These are phyloP conservation scores for Arthrobotrys conoides DNA, from an alignment of 2,329 filamentous ascomycete genomes.

Conservation along the genomic window DNA sequence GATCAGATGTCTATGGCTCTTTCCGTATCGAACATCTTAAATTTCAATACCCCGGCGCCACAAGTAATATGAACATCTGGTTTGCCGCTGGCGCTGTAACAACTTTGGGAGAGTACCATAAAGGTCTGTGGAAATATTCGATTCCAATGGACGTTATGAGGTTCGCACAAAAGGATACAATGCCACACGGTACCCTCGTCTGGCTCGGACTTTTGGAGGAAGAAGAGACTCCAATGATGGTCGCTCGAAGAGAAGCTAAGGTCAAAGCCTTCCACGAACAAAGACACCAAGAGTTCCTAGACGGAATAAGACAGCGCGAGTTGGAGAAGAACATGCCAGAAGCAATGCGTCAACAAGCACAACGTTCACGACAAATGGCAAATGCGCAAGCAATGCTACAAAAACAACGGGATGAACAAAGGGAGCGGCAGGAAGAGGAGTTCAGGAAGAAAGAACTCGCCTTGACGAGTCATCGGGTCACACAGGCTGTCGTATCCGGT, in stretches of 20 bases:
- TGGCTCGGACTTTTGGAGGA: constrained; percentile 71
- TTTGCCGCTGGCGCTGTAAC: constrained; percentile 72
- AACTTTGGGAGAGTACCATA: constrained; percentile 72
- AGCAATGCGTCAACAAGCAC: constrained; percentile 68
- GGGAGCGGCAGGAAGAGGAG: constrained; percentile 55
- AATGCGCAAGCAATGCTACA: constrained; percentile 50
- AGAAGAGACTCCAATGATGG: constrained; percentile 71
- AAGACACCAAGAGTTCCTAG: constrained; percentile 67
- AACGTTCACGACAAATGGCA: constrained; percentile 66
- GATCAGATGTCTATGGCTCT: constrained; percentile 67
- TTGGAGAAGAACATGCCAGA: constrained; percentile 69
- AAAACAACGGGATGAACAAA: constrained; percentile 45
- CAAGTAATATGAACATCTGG: constrained; percentile 70
- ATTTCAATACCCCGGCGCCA: constrained; percentile 60
- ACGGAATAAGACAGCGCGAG: constrained; percentile 68
- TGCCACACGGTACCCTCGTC: constrained; percentile 75
- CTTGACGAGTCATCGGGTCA: constrained; percentile 66
- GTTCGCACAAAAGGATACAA: constrained; percentile 71
- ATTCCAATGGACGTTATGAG: constrained; percentile 72
- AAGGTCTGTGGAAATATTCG: constrained; percentile 75
- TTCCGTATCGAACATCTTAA: constrained; percentile 66
- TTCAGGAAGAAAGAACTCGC: constrained; percentile 53
- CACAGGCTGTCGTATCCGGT: constrained; percentile 69
- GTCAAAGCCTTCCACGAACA: constrained; percentile 66
- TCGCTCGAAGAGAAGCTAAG: constrained; percentile 68